These are phyloP conservation scores for Gymnopilus dilepis DNA, from an alignment of 768 basidiomycete species.

Conservation along the genomic window DNA sequence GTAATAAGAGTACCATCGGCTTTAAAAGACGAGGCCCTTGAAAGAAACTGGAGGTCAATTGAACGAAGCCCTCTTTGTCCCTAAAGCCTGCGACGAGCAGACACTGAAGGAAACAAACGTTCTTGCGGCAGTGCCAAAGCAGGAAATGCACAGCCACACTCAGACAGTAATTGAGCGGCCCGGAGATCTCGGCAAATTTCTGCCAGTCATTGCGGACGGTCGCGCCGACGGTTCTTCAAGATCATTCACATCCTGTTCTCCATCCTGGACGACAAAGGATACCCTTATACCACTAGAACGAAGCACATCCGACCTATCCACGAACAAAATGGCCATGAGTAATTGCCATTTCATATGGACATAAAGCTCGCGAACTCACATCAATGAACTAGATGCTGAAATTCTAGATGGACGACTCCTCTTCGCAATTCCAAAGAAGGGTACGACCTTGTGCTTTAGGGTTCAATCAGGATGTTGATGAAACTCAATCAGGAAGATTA, in stretches of 20 bases:
- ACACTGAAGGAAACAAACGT: neutral
- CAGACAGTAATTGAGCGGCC: neutral
- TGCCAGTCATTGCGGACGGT: slow-evolving; percentile 8
- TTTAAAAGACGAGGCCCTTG: neutral
- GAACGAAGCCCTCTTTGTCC: neutral
- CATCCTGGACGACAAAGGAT: slow-evolving; percentile 1
- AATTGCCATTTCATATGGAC: slow-evolving; percentile 2
- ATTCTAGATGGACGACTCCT: slow-evolving; percentile 83
- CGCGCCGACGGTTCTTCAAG: neutral
- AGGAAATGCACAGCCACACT: slow-evolving; percentile 22
- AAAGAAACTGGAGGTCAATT: neutral
- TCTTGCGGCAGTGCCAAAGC: neutral
- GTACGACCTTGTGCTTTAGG: slow-evolving; percentile 41
- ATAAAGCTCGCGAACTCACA: slow-evolving; percentile 2
- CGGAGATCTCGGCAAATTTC: slow-evolving; percentile 27
- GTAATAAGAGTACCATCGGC: neutral
- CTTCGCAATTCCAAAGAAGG: slow-evolving; percentile 99
- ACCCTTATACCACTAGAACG: slow-evolving; percentile 7
- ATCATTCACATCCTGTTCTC: slow-evolving; percentile 1
- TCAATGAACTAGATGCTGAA: slow-evolving; percentile 59
- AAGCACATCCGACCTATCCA: no score
- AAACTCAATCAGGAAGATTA: slow-evolving; percentile 65
- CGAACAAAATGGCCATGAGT: slow-evolving; percentile 27
- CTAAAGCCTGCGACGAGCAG: neutral
- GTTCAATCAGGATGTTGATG: slow-evolving; percentile 12